Percentiles rank a stretch among this genome's conserved stretches.
phyloP scores from a whole-genome alignment of 495 filamentous ascomycete species.

The Hyaloscypha variabilis region DNA sequence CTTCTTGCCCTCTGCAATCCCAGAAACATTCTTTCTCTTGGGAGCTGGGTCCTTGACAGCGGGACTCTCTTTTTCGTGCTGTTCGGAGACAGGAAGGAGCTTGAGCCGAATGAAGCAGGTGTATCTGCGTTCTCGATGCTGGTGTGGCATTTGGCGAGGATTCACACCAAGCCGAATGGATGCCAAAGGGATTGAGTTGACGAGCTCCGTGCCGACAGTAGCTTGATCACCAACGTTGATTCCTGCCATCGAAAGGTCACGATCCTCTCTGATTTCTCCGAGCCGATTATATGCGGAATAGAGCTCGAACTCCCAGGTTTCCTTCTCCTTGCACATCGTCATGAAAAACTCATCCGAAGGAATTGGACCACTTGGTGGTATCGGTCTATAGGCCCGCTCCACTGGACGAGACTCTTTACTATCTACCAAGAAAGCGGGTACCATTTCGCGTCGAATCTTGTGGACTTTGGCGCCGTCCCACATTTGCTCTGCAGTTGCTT shows the following conservation, averaged over 20 bases:
- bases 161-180: slow-evolving; percentile 24
- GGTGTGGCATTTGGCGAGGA: background rate
- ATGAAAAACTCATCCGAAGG: too few species aligned
- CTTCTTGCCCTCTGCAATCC: background rate
- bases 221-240: slow-evolving; percentile 15
- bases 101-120: too few species aligned
- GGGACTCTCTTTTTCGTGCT: background rate
- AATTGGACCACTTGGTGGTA: too few species aligned
- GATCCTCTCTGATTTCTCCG: slow-evolving; percentile 28
- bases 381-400: too few species aligned
- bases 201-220: slow-evolving; percentile 13
- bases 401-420: too few species aligned
- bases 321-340: too few species aligned
- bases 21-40: background rate
- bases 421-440: slow-evolving; percentile 12
- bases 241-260: slow-evolving; percentile 22
- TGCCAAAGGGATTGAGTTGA: slow-evolving; percentile 27
- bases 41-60: background rate
- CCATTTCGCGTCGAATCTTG: slow-evolving; percentile 7
- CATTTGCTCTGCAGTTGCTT: slow-evolving; percentile 1
- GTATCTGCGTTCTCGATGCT: too few species aligned
- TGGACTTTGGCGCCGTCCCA: slow-evolving; percentile 8
- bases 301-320: slow-evolving; percentile 17
- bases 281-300: slow-evolving; percentile 19
- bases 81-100: too few species aligned